phyloP scores from a whole-genome alignment of 352 stramenopile species.

The Phytophthora vignae region DNA sequence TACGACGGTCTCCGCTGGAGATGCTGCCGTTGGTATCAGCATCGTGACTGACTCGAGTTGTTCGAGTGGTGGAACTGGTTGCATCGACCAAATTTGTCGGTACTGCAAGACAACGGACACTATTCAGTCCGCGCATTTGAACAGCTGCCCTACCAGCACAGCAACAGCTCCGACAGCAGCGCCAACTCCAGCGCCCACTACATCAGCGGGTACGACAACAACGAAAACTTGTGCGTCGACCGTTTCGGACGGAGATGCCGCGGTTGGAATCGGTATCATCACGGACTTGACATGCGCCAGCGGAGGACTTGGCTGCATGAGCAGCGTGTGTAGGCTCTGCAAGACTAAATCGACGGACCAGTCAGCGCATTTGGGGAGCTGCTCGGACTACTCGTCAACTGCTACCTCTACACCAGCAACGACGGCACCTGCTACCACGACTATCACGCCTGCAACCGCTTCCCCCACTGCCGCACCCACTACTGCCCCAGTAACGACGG shows the following conservation, averaged over 20 bases:
- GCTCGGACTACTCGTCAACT: constrained; percentile 14
- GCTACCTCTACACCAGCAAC: neutral
- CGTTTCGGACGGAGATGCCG: constrained; percentile 30
- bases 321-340: constrained; percentile 36
- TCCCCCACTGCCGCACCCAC: constrained; percentile 13
- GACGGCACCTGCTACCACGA: neutral
- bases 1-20: constrained; percentile 18
- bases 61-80: constrained; percentile 26
- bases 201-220: neutral
- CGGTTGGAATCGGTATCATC: constrained; percentile 36
- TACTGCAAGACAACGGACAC: neutral
- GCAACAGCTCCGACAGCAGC: neutral
- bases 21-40: constrained; percentile 37
- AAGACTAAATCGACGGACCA: constrained; percentile 31
- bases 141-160: constrained; percentile 16
- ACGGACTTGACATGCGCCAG: constrained; percentile 32
- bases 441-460: neutral
- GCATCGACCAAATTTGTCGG: neutral
- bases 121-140: constrained; percentile 11
- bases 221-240: constrained; percentile 9
- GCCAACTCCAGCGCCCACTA: neutral
- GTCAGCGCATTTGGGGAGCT: constrained; percentile 33
- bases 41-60: constrained; percentile 32
- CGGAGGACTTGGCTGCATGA: constrained; percentile 39
- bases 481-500: constrained; percentile 8